phyloP scores from a whole-genome alignment of 1,284 basidiomycete genomes.

The Microbotryomycetes sp. region DNA sequence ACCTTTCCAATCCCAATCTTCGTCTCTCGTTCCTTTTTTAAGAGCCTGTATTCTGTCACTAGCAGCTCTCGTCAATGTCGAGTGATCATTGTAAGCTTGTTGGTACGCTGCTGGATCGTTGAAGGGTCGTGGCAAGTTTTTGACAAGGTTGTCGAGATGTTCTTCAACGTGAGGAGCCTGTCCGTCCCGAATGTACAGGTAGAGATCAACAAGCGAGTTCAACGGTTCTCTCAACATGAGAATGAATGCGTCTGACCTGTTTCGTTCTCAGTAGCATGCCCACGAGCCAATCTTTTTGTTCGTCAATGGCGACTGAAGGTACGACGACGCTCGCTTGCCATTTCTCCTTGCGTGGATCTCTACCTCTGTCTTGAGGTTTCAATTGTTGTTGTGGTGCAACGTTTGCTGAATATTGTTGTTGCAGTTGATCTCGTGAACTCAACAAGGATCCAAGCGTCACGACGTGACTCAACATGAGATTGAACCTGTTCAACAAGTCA shows the following conservation, averaged over 20 bases:
- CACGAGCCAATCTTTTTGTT: constrained; percentile 27
- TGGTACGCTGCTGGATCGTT: neutral
- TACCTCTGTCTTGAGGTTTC: neutral
- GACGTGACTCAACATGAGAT: constrained; percentile 22
- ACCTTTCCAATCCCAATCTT: constrained; percentile 3
- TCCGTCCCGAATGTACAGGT: neutral
- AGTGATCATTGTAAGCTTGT: neutral
- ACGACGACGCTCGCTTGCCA: constrained; percentile 20
- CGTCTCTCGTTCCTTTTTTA: constrained; percentile 3
- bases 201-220: neutral
- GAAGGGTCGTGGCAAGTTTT: constrained; percentile 10
- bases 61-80: neutral
- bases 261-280: constrained; percentile 28
- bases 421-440: constrained; percentile 3
- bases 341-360: constrained; percentile 21
- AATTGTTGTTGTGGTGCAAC: neutral
- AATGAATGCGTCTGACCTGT: constrained; percentile 15
- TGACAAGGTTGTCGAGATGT: neutral
- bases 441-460: constrained; percentile 9
- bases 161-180: constrained; percentile 22
- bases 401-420: constrained; percentile 7
- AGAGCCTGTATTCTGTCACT: neutral
- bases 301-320: neutral
- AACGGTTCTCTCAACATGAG: neutral
- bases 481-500: constrained; percentile 21